Evolutionary conservation across 208 protist genomes (phyloP).

Genomic region (Vickermania ingenoplastis): DNA sequence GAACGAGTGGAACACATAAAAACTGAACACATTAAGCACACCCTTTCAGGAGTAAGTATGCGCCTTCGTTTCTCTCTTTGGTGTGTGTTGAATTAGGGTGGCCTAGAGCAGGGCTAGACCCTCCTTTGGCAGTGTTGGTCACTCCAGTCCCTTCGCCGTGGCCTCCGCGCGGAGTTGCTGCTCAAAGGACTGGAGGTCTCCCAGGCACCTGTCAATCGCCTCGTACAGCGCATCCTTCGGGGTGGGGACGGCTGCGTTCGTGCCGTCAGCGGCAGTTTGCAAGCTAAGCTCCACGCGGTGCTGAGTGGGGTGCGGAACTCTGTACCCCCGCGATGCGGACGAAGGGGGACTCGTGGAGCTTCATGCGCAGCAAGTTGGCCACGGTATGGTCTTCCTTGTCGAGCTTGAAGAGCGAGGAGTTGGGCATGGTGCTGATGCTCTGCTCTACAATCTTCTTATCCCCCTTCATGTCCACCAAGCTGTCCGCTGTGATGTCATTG

Average conservation of each 20-base stretch:
- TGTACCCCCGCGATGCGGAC: slow-evolving; percentile 84
- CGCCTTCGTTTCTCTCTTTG: no score
- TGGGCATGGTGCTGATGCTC: slow-evolving; percentile 65
- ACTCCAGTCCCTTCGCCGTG: slow-evolving; percentile 40
- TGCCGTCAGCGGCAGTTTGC: slow-evolving; percentile 67
- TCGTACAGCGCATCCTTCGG: slow-evolving; percentile 70
- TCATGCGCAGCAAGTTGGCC: slow-evolving; percentile 84
- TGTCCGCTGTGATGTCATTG: slow-evolving; percentile 86
- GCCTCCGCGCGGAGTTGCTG: slow-evolving; percentile 54
- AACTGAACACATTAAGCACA: no score
- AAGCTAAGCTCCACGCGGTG: slow-evolving; percentile 80
- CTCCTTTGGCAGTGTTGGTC: no score
- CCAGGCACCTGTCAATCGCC: slow-evolving; percentile 69
- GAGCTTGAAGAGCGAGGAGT: slow-evolving; percentile 83
- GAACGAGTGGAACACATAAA: no score
- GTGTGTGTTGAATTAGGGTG: no score
- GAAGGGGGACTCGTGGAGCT: slow-evolving; percentile 68
- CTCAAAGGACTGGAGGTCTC: slow-evolving; percentile 72
- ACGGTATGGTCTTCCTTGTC: slow-evolving; percentile 88
- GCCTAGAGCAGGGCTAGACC: no score
- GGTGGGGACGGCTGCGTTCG: slow-evolving; percentile 35
- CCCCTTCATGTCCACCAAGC: slow-evolving; percentile 75
- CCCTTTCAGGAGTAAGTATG: no score
- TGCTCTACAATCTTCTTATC: slow-evolving; percentile 75
- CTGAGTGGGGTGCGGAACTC: slow-evolving; percentile 86